These are phyloP conservation scores for Chrysoporthe puriensis DNA, from an alignment of 2,329 filamentous ascomycete genomes.

Conservation along the genomic window DNA sequence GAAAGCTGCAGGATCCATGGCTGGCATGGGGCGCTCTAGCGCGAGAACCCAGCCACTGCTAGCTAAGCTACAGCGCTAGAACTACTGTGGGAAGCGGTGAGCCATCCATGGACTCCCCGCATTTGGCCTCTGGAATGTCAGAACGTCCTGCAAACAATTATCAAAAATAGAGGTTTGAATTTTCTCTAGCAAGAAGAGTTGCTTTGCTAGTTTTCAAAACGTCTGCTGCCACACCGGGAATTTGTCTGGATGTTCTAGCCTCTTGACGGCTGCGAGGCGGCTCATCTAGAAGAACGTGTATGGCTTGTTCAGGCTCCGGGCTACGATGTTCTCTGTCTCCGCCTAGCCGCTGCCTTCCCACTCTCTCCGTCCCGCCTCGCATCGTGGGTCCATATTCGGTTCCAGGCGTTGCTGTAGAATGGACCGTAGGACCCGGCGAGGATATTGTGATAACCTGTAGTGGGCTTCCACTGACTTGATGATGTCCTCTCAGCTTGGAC, in stretches of 20 bases:
- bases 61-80: not conserved
- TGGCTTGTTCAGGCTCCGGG: not conserved
- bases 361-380: not conserved
- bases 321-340: not conserved
- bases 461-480: not conserved
- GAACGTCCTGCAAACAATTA: not conserved
- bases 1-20: not conserved
- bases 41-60: not conserved
- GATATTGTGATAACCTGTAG: not conserved
- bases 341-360: not conserved
- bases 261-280: not conserved
- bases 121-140: not conserved
- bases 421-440: not conserved
- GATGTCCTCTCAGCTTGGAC: constrained; percentile 8
- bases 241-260: not conserved
- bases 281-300: not conserved
- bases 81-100: not conserved
- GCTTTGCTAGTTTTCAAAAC: constrained; percentile 8
- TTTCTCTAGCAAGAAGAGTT: constrained; percentile 14
- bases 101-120: not conserved
- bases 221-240: not conserved
- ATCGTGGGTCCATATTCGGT: not conserved
- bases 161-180: constrained; percentile 24
- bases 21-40: not conserved
- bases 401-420: not conserved